Evolutionary conservation across 139 green algal genomes (phyloP), one percentile per base, ranked within the genome.

Genomic region (Chlamydomonas sp.): DNA sequence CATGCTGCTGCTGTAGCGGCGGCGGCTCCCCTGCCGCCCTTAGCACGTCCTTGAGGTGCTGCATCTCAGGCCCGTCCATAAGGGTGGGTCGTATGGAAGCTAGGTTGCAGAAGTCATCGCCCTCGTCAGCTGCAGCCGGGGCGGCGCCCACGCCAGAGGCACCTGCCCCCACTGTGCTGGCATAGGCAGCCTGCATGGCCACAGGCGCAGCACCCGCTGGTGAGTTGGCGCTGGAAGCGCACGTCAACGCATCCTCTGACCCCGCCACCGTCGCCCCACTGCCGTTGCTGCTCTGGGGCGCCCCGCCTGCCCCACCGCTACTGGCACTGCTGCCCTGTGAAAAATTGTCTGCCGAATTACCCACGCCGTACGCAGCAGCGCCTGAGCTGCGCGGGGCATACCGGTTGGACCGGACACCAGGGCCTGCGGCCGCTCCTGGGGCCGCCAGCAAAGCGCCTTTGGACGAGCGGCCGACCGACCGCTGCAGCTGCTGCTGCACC

Each of bases 81-180:
- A 87, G 80, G 73, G 59, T 81, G 10, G 83, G 83, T 6, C 83
- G 83, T 49, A 87, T 80, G 61, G 83, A 81, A 18, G 73, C 83
- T 2, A 87, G 61, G 62, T 87, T 87, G 5, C 80, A 62, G 17
- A 61, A 62, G 73, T 87, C 83, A 57, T 62, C 74, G 20, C 80
- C 82, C 15, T 59, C 63, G 10, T 69, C 82, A 15, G 49, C 79
- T 2, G 9, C 59, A 77, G 4, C 31, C 31, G n/a, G 72, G 7
- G 4, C 7, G 6, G 5, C 5, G 63, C 4, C 5, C 9, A 63
- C 16, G 57, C 74, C 6, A 57, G 57, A 76, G 15, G 8, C 69
- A 16, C 14, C 5, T 20, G 10, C 5, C 15, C n/a, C 14, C 69
- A 49, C 69, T 76, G 69, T 20, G 69, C 14, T 49, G 31, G 31